Base-by-base conservation (phyloP, 169 alveolate species). In the Cryptosporidium sp. region DNA sequence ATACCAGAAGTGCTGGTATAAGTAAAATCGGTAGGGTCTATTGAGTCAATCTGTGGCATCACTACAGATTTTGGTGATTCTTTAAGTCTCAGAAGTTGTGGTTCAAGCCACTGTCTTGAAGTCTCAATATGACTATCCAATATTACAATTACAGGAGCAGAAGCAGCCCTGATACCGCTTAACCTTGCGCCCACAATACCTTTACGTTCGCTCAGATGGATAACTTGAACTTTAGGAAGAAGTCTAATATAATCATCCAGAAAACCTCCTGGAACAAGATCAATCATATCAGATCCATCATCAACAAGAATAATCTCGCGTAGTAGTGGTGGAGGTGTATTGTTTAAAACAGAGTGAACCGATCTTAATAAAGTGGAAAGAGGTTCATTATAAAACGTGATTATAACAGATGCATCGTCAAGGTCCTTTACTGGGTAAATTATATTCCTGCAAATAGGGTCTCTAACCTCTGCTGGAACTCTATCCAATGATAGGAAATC, bases 81-180 rank as follows among this genome's bases (percentile, higher is more conserved):
- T 39, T 39, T 23, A 2, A 92, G 68, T 18, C 94, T 74, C 3
- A 37, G 31, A 3, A 92, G 71, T 69, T 68, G 92, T 0, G 94
- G 94, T 69, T 92, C 94, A 9, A 92, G 86, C 94, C 94, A 92
- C 29, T 91, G 86, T 35, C 52, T 62, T 10, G 74, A 23, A 35
- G 92, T 91, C 43, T 92, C 94, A 29, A 92, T 85, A 45, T 92
- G 94, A 50, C 92, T 84, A 68, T 92, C 94, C 7, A 92, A 74
- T 23, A 92, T 33, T 5, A 92, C 93, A 51, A 92, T 29, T 9
- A 87, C 91, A 18, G 92, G 92, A 31, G 92, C 91, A 35, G 50
- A 23, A 2, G 93, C 91, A 6, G 62, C 37, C 48, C 85, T 58
- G 18, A 75, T 59, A 29, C 93, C 94, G 16, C 61, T 84, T 48